Evolutionary conservation across 129 eudicot species (phyloP), one percentile per base, ranked within the genome.

Genomic region (Flaveria bidentis): DNA sequence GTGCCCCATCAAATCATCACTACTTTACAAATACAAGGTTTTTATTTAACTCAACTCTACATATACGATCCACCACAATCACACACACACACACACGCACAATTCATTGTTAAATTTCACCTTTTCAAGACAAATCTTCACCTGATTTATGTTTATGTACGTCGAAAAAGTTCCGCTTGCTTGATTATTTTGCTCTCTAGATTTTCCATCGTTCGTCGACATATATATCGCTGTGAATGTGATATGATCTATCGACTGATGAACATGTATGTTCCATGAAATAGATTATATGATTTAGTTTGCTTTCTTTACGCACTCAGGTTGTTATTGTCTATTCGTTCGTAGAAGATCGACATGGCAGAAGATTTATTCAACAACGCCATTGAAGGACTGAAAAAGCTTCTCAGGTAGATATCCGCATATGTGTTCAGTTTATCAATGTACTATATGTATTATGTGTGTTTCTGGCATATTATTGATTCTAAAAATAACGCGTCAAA

Each of bases 301-400:
- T 58, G 16, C 11, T 58, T 20, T 58, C 11, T 55, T 22, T 55
- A 6, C 26, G 7, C 25, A 17, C 28, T 17, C 5, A 10, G 41
- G 41, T 36, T 36, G 41, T 36, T 55, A 55, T 55, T 18, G 65
- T 58, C 36, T 22, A 3, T 82, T 67, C 39, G 72, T 76, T 81
- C 84, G 83, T 16, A 70, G 87, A 86, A 63, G 83, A 84, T 36
- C 41, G 7, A 4, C 18, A 89, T 89, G 96, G 91, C 83, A 28
- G 68, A 77, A 9, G 88, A 56, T 71, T 60, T 85, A 62, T 87
- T 69, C 73, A 92, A 89, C 77, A 90, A 85, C 79, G 96, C 97
- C 87, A 89, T 92, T 76, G 89, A 84, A 76, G 96, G 86, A 52
- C 76, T 92, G 22, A 71, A 84, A 76, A 84, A 87, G 85, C 91